A percentile compares a stretch with the other conserved stretches of the same genome.
phyloP scores from a whole-genome alignment of 2,329 filamentous ascomycete species.

The Metarhizium rileyi region DNA sequence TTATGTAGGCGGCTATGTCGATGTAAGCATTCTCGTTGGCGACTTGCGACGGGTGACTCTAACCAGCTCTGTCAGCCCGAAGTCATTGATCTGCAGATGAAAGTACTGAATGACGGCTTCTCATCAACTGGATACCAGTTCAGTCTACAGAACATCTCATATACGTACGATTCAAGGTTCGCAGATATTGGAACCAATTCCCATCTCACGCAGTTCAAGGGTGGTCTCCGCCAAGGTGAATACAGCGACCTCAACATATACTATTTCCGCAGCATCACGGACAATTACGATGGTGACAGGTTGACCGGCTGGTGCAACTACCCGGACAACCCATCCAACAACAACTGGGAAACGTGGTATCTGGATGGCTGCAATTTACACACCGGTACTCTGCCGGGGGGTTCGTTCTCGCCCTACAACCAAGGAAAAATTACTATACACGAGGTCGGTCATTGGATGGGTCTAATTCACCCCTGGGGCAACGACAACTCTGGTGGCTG shows the following conservation, averaged over 20 bases:
- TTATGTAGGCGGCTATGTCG: neutral
- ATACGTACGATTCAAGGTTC: neutral
- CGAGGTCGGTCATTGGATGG: constrained; percentile 33
- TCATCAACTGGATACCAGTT: neutral
- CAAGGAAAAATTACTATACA: constrained; percentile 20
- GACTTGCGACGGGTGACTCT: no score
- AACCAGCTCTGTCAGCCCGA: neutral
- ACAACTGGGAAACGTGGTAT: no score
- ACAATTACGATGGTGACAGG: no score
- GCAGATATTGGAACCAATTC: no score
- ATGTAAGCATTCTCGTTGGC: neutral
- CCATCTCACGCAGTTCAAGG: no score
- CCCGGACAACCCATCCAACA: no score
- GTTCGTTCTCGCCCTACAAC: constrained; percentile 22
- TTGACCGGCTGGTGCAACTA: no score
- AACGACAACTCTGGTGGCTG: no score
- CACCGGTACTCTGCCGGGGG: constrained; percentile 21
- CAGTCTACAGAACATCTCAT: neutral
- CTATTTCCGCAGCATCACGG: no score
- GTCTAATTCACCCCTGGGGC: constrained; percentile 32
- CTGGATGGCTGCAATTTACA: neutral
- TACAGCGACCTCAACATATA: no score
- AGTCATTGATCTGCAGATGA: neutral
- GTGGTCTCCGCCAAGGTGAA: no score
- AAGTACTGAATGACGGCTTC: constrained; percentile 1